Evolutionary conservation across 306 rosid genomes (phyloP).

Genomic region (Nissolia schottii): DNA sequence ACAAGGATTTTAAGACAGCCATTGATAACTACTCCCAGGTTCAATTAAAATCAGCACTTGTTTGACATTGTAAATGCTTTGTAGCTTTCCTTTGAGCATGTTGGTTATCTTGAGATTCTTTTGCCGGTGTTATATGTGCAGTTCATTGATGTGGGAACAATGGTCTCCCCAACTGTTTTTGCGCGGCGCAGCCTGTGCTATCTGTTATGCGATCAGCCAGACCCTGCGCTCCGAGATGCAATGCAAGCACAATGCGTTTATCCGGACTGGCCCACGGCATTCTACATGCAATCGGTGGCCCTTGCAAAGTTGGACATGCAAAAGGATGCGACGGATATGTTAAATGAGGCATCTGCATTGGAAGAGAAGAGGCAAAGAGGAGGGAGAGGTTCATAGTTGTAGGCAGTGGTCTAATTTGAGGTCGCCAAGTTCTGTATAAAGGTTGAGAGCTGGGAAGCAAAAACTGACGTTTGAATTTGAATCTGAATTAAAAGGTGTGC

Average conservation of each 20-base stretch:
- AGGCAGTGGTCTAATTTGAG: constrained; percentile 43
- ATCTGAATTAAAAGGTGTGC: constrained; percentile 37
- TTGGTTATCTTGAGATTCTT: constrained; percentile 9
- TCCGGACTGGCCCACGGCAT: constrained; percentile 97
- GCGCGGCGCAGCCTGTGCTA: constrained; percentile 93
- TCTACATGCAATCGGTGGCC: constrained; percentile 98
- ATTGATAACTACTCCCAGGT: constrained; percentile 97
- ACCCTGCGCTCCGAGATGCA: constrained; percentile 94
- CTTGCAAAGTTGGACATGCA: constrained; percentile 95
- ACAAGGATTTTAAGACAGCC: constrained; percentile 81
- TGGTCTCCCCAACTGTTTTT: constrained; percentile 95
- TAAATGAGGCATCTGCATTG: constrained; percentile 80
- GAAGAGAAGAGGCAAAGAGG: constrained; percentile 94
- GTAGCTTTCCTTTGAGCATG: not conserved
- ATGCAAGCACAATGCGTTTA: constrained; percentile 94
- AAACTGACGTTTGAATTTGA: constrained; percentile 38
- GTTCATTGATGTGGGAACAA: constrained; percentile 90
- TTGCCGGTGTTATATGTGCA: constrained; percentile 38
- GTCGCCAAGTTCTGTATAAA: constrained; percentile 65
- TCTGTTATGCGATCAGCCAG: constrained; percentile 85
- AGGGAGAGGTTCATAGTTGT: constrained; percentile 54
- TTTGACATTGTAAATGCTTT: constrained; percentile 13
- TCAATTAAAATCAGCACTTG: not conserved
- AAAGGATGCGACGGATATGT: constrained; percentile 95
- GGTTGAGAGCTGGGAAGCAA: constrained; percentile 67